A percentile compares a stretch with the other conserved stretches of the same genome.
Evolutionary conservation across 2,329 filamentous ascomycete species (phyloP).

Genomic region (Didymella keratinophila): DNA sequence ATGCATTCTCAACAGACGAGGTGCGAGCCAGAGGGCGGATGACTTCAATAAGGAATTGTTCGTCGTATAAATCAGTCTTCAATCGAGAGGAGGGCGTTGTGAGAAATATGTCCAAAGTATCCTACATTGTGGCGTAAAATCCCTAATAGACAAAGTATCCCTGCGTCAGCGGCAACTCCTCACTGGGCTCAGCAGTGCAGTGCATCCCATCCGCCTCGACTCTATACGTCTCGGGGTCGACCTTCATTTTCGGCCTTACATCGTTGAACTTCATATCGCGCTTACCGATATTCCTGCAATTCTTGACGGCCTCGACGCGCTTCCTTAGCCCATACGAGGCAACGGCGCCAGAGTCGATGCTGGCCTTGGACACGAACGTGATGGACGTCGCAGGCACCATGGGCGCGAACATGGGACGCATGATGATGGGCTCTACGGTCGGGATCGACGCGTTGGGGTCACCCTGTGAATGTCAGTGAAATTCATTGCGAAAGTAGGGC

Average conservation of each 20-base stretch:
- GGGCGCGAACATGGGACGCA: conserved; percentile 85
- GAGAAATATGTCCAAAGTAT: no score
- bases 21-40: no score
- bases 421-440: conserved; percentile 83
- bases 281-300: conserved; percentile 79
- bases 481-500: not conserved
- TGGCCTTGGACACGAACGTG: conserved; percentile 81
- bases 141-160: conserved; percentile 75
- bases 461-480: conserved; percentile 41
- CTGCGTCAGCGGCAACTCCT: conserved; percentile 77
- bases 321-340: conserved; percentile 78
- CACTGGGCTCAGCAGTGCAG: conserved; percentile 76
- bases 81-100: no score
- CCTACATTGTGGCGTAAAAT: no score
- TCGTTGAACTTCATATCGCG: conserved; percentile 91
- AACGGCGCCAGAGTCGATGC: conserved; percentile 71
- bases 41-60: no score
- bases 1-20: no score
- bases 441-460: conserved; percentile 71
- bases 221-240: conserved; percentile 88
- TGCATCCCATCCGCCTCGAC: conserved; percentile 84
- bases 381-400: conserved; percentile 76
- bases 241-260: conserved; percentile 82
- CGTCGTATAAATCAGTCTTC: no score
- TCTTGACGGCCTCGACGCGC: conserved; percentile 79